phyloP scores from a whole-genome alignment of 140 eudicot genomes.

The Stevia rebaudiana region DNA sequence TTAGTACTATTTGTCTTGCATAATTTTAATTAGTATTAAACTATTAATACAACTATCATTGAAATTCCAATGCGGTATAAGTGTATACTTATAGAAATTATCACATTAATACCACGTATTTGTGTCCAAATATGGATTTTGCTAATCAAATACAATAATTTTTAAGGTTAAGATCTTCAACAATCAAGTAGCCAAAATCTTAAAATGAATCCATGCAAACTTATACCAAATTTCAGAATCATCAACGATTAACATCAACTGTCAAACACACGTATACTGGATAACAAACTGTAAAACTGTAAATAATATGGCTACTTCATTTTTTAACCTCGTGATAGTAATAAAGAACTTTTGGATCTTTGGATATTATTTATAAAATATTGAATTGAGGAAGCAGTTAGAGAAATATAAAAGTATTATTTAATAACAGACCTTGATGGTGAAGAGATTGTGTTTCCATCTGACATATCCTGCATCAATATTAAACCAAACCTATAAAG shows the following conservation, averaged over 20 bases:
- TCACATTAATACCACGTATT: background rate
- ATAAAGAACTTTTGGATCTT: background rate
- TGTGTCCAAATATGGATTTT: background rate
- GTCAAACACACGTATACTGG: background rate
- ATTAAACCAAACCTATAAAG: conserved; percentile 14
- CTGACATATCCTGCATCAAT: conserved; percentile 35
- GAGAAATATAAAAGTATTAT: background rate
- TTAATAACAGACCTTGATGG: conserved; percentile 38
- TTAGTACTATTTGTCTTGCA: too few species aligned
- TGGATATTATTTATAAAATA: background rate
- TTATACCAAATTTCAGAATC: background rate
- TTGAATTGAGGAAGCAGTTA: background rate
- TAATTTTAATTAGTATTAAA: too few species aligned
- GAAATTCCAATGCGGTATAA: conserved; percentile 3
- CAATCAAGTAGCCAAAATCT: background rate
- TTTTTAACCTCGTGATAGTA: background rate
- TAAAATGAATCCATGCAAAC: background rate
- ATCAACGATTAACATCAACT: background rate
- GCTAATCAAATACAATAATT: background rate
- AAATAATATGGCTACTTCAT: background rate
- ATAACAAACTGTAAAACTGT: background rate
- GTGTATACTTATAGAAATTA: conserved; percentile 11
- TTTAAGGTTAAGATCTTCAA: background rate
- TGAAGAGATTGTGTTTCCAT: conserved; percentile 26
- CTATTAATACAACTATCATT: too few species aligned